Evolutionary conservation across 2,329 filamentous ascomycete genomes (phyloP), one percentile per base, ranked within the genome.

Genomic region (Apiospora hydei): DNA sequence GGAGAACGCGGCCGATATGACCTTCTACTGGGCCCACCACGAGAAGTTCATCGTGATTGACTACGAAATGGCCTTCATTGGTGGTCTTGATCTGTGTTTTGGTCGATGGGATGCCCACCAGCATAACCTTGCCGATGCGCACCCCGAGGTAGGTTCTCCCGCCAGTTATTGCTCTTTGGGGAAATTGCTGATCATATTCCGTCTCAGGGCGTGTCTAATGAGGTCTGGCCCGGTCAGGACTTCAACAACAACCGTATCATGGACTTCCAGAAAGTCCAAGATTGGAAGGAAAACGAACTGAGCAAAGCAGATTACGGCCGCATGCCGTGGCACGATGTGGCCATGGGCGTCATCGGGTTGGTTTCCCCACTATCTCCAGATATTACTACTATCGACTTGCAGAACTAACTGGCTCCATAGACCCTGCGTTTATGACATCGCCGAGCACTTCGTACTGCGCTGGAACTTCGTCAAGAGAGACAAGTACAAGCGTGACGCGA

Each of bases 401-500:
- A 4, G 14, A 57, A 57, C 51, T 53, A 53, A 53, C 49, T 26
- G 47, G 13, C 5, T 18, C 18, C 11, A 18, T 2, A 96, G 96
- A 0, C 94, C 95, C 24, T 94, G 92, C 75, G 94, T 98, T 14
- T 95, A 96, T 80, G 96, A 98, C 78, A 96, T 99, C 77, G 95
- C 95, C 0, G 95, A 98, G 82, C 95, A 98, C 80, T 99, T 98
- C 77, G 91, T 97, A 11, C 84, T 98, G 66, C 90, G 96, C 46
- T 98, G 96, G 96, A 98, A 99, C 80, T 98, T 98, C 78, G 88
- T 96, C 83, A 98, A 98, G 84, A 91, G 96, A 47, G 96, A 98
- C 86, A 98, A 98, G 85, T 98, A 98, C 85, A 98, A 98, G 85
- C 92, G 95, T 6, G 93, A 96, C 75, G 85, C 90, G 0, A 86